Evolutionary conservation across 202 grass and related monocot genomes (phyloP).

Genomic region (Tripidium arundinaceum): DNA sequence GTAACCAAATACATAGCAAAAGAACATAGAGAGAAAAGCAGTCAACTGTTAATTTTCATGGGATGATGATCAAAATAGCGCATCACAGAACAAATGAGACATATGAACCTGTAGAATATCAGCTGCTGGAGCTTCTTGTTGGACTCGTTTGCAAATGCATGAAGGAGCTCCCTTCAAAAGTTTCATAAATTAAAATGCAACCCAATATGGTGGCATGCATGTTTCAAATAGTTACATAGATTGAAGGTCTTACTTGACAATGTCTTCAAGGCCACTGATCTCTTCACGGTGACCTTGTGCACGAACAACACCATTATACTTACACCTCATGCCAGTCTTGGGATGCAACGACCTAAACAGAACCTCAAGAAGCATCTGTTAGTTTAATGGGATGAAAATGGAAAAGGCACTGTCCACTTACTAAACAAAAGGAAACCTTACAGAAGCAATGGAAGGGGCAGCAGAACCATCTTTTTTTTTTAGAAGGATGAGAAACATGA

Average conservation of each 20-base stretch:
- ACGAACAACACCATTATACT: conserved; percentile 40
- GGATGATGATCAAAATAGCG: background rate
- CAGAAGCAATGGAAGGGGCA: no score
- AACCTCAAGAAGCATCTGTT: background rate
- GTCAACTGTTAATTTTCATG: background rate
- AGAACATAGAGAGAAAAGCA: background rate
- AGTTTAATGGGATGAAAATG: no score
- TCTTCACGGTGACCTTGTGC: conserved; percentile 39
- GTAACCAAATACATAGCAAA: background rate
- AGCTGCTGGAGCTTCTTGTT: conserved; percentile 23
- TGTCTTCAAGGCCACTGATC: conserved; percentile 28
- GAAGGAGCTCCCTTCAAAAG: conserved; percentile 31
- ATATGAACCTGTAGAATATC: conserved; percentile 46
- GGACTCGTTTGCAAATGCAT: conserved; percentile 6
- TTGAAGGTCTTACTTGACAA: conserved; percentile 27
- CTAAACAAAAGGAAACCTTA: no score
- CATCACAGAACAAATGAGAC: background rate
- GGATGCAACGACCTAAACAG: conserved; percentile 59
- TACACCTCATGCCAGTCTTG: conserved; percentile 58
- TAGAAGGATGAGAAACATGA: no score
- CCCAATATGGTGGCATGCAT: background rate
- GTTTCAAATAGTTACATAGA: background rate
- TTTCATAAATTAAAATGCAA: background rate
- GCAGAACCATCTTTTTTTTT: no score
- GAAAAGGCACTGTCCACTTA: no score